A percentile compares a stretch with the other conserved stretches of the same genome.
Conservation (phyloP, 495 filamentous ascomycete genomes). For the Jackrogersella multiformis region DNA sequence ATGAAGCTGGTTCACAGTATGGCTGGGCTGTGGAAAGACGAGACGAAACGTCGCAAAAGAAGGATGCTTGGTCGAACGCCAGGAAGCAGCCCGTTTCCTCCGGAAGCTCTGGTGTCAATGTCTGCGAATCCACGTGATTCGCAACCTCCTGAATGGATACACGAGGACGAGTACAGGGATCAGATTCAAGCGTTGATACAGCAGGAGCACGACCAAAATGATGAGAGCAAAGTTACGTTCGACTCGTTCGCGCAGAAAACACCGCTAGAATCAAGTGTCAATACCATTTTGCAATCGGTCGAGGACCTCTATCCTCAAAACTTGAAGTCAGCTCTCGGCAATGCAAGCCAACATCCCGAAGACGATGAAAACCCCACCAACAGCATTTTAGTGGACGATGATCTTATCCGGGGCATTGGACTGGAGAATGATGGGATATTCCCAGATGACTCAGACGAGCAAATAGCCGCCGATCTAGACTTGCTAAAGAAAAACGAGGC, state of each 20-base stretch:
- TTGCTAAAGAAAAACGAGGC: slow-evolving; percentile 8
- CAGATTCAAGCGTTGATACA: slow-evolving; percentile 67
- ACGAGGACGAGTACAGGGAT: slow-evolving; percentile 83
- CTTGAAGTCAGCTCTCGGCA: slow-evolving; percentile 59
- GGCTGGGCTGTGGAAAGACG: slow-evolving; percentile 92
- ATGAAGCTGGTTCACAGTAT: slow-evolving; percentile 89
- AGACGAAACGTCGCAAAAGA: slow-evolving; percentile 79
- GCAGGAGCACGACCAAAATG: slow-evolving; percentile 66
- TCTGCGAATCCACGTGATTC: slow-evolving; percentile 80
- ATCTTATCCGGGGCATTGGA: slow-evolving; percentile 50
- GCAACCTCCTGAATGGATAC: slow-evolving; percentile 80
- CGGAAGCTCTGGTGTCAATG: slow-evolving; percentile 84
- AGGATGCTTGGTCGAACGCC: slow-evolving; percentile 69
- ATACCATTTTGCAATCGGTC: slow-evolving; percentile 81
- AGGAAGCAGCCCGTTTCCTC: slow-evolving; percentile 76
- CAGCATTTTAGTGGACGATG: slow-evolving; percentile 58
- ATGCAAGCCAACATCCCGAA: slow-evolving; percentile 40
- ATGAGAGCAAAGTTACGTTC: slow-evolving; percentile 63
- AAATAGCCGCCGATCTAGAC: slow-evolving; percentile 42
- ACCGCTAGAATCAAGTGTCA: slow-evolving; percentile 66
- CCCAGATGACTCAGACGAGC: slow-evolving; percentile 65
- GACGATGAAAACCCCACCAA: slow-evolving; percentile 39
- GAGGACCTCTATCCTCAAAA: slow-evolving; percentile 84
- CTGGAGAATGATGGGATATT: slow-evolving; percentile 54
- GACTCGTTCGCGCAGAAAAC: slow-evolving; percentile 66